Evolutionary conservation across 768 basidiomycete species (phyloP).

Genomic region (Lentinula raphanica): DNA sequence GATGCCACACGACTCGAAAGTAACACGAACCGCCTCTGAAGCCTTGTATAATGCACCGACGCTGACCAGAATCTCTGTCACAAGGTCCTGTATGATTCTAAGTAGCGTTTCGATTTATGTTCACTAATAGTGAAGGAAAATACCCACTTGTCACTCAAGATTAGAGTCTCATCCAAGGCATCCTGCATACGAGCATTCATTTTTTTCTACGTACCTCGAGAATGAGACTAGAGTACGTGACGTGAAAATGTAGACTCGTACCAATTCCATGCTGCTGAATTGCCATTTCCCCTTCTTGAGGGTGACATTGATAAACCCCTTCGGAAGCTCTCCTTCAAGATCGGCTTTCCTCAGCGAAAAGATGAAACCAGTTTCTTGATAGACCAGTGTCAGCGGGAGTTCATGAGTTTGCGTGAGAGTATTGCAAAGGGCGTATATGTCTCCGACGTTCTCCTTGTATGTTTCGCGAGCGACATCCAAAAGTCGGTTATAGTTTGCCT

Average conservation of each 20-base stretch:
- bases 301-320: constrained; percentile 63
- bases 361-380: constrained; percentile 71
- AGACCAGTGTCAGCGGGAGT: constrained; percentile 60
- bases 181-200: constrained; percentile 87
- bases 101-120: background rate
- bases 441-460: constrained; percentile 87
- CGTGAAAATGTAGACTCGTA: constrained; percentile 27
- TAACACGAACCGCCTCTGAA: constrained; percentile 72
- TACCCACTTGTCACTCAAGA: constrained; percentile 74
- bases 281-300: constrained; percentile 65
- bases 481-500: constrained; percentile 76
- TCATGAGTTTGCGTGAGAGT: constrained; percentile 56
- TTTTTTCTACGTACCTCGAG: constrained; percentile 56
- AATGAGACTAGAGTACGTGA: background rate
- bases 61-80: constrained; percentile 60
- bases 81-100: constrained; percentile 78
- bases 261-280: constrained; percentile 81
- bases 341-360: constrained; percentile 66
- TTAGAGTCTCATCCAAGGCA: constrained; percentile 82
- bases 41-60: constrained; percentile 84
- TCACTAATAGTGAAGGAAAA: background rate
- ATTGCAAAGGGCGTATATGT: constrained; percentile 69
- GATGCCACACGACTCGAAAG: background rate
- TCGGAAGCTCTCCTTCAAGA: constrained; percentile 61
- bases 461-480: constrained; percentile 95